Base-by-base conservation (phyloP, 139 green algal species). In the Asterochloris sp. region DNA sequence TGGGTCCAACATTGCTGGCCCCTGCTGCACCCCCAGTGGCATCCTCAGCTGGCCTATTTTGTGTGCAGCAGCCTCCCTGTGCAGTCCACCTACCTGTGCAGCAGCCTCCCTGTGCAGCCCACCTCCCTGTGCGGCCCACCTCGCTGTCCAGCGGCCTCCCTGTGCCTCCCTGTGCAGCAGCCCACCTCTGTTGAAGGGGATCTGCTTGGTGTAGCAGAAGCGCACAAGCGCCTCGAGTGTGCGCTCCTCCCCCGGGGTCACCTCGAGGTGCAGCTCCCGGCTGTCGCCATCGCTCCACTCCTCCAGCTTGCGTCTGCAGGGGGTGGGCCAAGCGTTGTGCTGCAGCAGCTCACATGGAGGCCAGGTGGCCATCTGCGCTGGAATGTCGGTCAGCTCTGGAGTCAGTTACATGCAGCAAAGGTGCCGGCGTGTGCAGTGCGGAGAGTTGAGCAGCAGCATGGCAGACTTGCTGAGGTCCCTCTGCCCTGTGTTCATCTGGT, bases 151-250 rank as follows among this genome's bases (percentile, higher is more conserved):
- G n/a, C n/a, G n/a, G n/a, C n/a, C n/a, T n/a, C n/a, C n/a, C n/a
- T n/a, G n/a, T n/a, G n/a, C n/a, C n/a, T n/a, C n/a, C 6, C 38
- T 54, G 38, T 21, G 66, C 66, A 71, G 24, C 28, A 14, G 10
- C 23, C 23, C 24, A 80, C 76, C 76, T 80, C 68, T 62, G 24
- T 61, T 80, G 24, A 80, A 21, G 12, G 54, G 29, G 23, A 80
- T 62, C n/a, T 80, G 76, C 24, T n/a, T 13, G 24, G 60, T 80
- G 21, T 80, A 80, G 23, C 76, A 80, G 76, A 80, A 80, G 60
- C 76, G 76, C 10, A 80, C 68, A 13, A 80, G 61, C 0, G 67
- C 24, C 24, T 80, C 54, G 10, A 80, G 24, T 8, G 24, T n/a
- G 0, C 67, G 8, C 13, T 80, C 76, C 24, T 80, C 76, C 26